Evolutionary conservation across 148 eudicot species (phyloP).

Genomic region (Vaccinium macrocarpon): DNA sequence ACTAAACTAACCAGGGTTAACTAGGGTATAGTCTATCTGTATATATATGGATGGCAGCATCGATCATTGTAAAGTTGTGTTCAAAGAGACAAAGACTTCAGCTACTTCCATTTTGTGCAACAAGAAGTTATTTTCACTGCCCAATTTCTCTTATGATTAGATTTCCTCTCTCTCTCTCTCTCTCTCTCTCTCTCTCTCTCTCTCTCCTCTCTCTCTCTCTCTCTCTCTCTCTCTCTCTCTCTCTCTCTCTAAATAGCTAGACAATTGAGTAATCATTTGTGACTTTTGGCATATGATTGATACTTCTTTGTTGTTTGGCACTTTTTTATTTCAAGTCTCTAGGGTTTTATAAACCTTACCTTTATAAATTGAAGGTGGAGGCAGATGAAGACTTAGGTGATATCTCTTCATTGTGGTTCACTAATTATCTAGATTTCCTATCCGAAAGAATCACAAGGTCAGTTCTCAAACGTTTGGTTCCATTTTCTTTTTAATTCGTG

Average conservation of each 20-base stretch:
- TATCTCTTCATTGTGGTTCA: not conserved
- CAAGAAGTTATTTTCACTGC: not conserved
- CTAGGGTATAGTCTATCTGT: not conserved
- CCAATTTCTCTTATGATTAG: not conserved
- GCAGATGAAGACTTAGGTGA: not conserved
- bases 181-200: slow-evolving; percentile 3
- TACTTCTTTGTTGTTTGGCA: not conserved
- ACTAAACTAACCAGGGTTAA: not conserved
- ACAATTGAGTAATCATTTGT: not conserved
- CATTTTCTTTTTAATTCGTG: not conserved
- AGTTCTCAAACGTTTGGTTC: not conserved
- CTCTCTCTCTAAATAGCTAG: not conserved
- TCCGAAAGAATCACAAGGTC: not conserved
- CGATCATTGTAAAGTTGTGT: not conserved
- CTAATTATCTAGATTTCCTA: not conserved
- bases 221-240: slow-evolving; percentile 1
- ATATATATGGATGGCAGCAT: not conserved
- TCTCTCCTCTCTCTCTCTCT: not conserved
- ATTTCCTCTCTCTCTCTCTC: not conserved
- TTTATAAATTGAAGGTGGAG: not conserved
- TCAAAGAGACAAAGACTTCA: not conserved
- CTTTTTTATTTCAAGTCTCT: not conserved
- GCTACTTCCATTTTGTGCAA: not conserved
- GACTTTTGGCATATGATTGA: not conserved
- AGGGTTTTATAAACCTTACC: not conserved